These are phyloP conservation scores for Colletotrichum sansevieriae DNA, from an alignment of 2,329 filamentous ascomycete genomes.

Conservation along the genomic window DNA sequence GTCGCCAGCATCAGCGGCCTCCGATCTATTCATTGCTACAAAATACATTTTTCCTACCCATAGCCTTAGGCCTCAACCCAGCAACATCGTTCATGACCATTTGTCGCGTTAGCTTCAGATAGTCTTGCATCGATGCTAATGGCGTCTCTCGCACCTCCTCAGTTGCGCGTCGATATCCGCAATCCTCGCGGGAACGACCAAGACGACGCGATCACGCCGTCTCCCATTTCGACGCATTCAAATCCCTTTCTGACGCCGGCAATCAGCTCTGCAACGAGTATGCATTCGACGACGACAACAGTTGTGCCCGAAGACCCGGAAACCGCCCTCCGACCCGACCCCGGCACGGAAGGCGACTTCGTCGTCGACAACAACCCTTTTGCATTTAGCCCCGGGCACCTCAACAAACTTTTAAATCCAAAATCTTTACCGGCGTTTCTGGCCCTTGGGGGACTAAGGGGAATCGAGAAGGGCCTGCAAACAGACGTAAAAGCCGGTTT, in stretches of 20 bases:
- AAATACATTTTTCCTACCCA: neutral
- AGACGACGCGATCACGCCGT: slow-evolving; percentile 41
- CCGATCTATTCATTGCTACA: too few species aligned
- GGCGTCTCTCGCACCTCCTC: slow-evolving; percentile 40
- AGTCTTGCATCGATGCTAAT: slow-evolving; percentile 33
- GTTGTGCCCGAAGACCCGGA: slow-evolving; percentile 49
- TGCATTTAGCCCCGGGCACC: slow-evolving; percentile 78
- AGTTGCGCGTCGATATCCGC: slow-evolving; percentile 39
- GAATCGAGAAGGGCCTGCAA: slow-evolving; percentile 77
- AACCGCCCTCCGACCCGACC: slow-evolving; percentile 74
- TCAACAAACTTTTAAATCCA: slow-evolving; percentile 81
- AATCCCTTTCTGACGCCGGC: slow-evolving; percentile 47
- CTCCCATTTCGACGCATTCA: slow-evolving; percentile 43
- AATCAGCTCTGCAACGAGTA: slow-evolving; percentile 40
- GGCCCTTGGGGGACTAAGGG: slow-evolving; percentile 76
- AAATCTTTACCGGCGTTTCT: slow-evolving; percentile 79
- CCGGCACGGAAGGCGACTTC: slow-evolving; percentile 78
- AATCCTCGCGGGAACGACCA: slow-evolving; percentile 33
- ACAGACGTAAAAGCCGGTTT: slow-evolving; percentile 74
- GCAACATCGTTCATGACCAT: slow-evolving; percentile 16
- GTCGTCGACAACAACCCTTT: slow-evolving; percentile 80
- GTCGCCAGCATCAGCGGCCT: slow-evolving; percentile 8
- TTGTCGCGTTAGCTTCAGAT: slow-evolving; percentile 4
- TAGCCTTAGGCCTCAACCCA: neutral
- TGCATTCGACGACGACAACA: slow-evolving; percentile 38